These are phyloP conservation scores for Trypanosomatidae sp. DNA, from an alignment of 208 protist genomes.

Conservation along the genomic window DNA sequence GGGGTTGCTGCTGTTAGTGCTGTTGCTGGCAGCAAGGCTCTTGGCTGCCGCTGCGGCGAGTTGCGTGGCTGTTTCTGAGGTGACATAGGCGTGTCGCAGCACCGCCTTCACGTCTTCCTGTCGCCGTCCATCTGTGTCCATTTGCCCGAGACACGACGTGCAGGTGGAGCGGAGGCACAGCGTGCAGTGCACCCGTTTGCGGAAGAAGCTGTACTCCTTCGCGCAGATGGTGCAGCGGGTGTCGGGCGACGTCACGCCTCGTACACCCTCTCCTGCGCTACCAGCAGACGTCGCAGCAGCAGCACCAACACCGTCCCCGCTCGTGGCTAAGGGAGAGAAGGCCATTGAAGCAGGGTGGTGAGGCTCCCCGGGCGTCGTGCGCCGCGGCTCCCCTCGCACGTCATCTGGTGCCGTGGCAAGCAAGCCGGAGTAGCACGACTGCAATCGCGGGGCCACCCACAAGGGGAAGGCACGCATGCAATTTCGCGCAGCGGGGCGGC, in stretches of 20 bases:
- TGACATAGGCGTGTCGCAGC: slow-evolving; percentile 25
- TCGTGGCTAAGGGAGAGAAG: slow-evolving; percentile 6
- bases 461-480: slow-evolving; percentile 7
- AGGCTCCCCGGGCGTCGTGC: background rate
- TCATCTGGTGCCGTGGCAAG: slow-evolving; percentile 14
- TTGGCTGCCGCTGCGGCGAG: slow-evolving; percentile 8
- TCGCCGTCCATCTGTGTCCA: slow-evolving; percentile 42
- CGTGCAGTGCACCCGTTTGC: slow-evolving; percentile 52
- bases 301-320: too few relatives aligned
- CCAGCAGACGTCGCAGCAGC: too few relatives aligned
- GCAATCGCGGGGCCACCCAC: slow-evolving; percentile 18
- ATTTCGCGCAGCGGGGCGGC: slow-evolving; percentile 14
- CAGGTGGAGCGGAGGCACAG: slow-evolving; percentile 67
- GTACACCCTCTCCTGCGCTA: too few relatives aligned
- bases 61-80: slow-evolving; percentile 20
- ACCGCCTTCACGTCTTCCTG: slow-evolving; percentile 39
- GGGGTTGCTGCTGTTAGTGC: background rate
- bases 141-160: slow-evolving; percentile 51
- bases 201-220: slow-evolving; percentile 76
- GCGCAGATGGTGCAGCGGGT: slow-evolving; percentile 58
- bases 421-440: slow-evolving; percentile 21
- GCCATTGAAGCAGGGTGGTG: too few relatives aligned
- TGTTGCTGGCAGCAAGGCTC: background rate
- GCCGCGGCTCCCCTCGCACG: slow-evolving; percentile 18
- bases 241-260: slow-evolving; percentile 15